These are phyloP conservation scores for Hygrocybe punicea DNA, from an alignment of 768 basidiomycete species.

Conservation along the genomic window DNA sequence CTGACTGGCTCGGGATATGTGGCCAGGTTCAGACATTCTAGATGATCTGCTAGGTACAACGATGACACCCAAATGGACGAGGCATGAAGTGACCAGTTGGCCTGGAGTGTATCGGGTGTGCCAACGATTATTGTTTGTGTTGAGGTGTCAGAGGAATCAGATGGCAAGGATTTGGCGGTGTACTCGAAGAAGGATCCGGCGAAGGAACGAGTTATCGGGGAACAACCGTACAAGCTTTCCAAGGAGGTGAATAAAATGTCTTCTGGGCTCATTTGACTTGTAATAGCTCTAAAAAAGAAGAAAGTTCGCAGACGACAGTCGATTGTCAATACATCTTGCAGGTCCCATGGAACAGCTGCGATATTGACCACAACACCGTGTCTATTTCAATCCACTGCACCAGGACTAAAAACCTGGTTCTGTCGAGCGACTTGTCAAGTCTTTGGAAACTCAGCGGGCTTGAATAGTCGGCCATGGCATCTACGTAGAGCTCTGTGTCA, in stretches of 20 bases:
- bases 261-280: conserved; percentile 42
- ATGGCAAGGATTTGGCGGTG: conserved; percentile 14
- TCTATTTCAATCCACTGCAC: too few species aligned
- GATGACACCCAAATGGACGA: conserved; percentile 74
- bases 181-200: conserved; percentile 55
- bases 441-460: too few species aligned
- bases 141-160: too few species aligned
- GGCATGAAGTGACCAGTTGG: conserved; percentile 75
- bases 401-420: too few species aligned
- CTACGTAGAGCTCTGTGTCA: too few species aligned
- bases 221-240: conserved; percentile 56
- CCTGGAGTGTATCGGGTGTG: conserved; percentile 57
- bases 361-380: too few species aligned
- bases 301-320: too few species aligned
- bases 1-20: conserved; percentile 22
- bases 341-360: too few species aligned
- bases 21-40: conserved; percentile 46
- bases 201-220: conserved; percentile 58
- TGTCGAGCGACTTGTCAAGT: too few species aligned
- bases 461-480: too few species aligned
- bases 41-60: conserved; percentile 61
- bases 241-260: conserved; percentile 69
- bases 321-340: too few species aligned
- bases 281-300: too few species aligned
- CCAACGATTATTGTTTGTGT: conserved; percentile 13